Conservation (phyloP, 345 rosid species). For the Populus pruinosa region DNA sequence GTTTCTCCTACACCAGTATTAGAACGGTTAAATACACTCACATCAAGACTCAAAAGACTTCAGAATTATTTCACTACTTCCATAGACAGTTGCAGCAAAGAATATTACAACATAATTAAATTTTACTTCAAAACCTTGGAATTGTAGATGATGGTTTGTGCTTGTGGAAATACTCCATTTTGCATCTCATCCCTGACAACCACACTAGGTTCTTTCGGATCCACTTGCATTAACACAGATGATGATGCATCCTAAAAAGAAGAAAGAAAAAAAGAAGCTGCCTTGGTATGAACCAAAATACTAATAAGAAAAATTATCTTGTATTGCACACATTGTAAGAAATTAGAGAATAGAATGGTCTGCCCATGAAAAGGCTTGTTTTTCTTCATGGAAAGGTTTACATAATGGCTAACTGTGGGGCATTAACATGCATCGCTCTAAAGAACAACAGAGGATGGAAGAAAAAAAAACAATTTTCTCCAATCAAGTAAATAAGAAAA, state of each 20-base stretch:
- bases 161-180: slow-evolving; percentile 15
- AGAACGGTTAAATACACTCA: neutral
- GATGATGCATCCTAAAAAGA: slow-evolving; percentile 8
- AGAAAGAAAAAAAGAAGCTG: neutral
- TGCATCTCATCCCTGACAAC: slow-evolving; percentile 10
- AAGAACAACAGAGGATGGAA: neutral
- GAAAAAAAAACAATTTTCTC: neutral
- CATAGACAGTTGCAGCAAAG: neutral
- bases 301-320: neutral
- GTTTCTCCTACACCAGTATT: neutral
- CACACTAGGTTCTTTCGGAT: slow-evolving; percentile 14
- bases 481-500: neutral
- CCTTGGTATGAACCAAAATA: neutral
- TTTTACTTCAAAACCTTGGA: slow-evolving; percentile 16
- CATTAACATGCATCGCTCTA: neutral
- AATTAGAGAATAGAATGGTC: neutral
- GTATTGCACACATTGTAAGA: neutral
- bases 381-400: neutral
- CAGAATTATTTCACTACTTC: neutral
- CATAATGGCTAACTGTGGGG: neutral
- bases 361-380: neutral
- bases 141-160: slow-evolving; percentile 9
- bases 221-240: slow-evolving; percentile 11
- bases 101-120: neutral
- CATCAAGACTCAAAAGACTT: neutral